These are phyloP conservation scores for Podospora pseudopauciseta DNA, from an alignment of 495 filamentous ascomycete species.

Conservation along the genomic window DNA sequence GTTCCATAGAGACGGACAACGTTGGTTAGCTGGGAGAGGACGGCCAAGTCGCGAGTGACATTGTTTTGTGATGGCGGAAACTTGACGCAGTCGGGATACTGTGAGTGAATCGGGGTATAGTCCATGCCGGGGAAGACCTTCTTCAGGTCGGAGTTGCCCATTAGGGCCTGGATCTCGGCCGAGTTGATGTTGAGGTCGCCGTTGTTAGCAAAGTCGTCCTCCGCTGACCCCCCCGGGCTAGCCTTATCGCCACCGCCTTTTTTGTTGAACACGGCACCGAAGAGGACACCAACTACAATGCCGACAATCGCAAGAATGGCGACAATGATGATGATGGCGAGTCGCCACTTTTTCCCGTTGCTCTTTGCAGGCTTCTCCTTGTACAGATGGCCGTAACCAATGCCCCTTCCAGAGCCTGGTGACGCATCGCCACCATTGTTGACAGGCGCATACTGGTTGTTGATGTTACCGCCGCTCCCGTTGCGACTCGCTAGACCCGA, in stretches of 20 bases:
- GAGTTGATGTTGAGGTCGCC: slow-evolving; percentile 73
- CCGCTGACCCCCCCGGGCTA: slow-evolving; percentile 29
- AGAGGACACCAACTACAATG: slow-evolving; percentile 75
- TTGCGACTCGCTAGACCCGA: slow-evolving; percentile 45
- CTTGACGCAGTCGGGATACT: slow-evolving; percentile 80
- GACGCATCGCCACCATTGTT: slow-evolving; percentile 27
- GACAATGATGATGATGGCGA: slow-evolving; percentile 60
- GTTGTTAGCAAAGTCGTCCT: slow-evolving; percentile 48
- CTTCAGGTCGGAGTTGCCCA: slow-evolving; percentile 77
- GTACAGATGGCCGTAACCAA: slow-evolving; percentile 9
- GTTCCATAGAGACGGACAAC: slow-evolving; percentile 89
- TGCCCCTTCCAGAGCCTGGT: slow-evolving; percentile 20
- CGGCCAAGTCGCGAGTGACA: slow-evolving; percentile 85
- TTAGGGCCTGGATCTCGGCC: slow-evolving; percentile 70
- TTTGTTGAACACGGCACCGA: slow-evolving; percentile 63
- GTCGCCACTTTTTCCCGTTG: slow-evolving; percentile 64
- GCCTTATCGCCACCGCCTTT: slow-evolving; percentile 13
- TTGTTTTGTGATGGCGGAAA: slow-evolving; percentile 88
- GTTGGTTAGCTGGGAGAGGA: slow-evolving; percentile 88
- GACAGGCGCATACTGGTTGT: slow-evolving; percentile 40
- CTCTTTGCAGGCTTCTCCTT: slow-evolving; percentile 53
- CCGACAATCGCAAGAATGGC: slow-evolving; percentile 60
- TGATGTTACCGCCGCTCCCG: slow-evolving; percentile 34
- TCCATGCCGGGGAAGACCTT: slow-evolving; percentile 97
- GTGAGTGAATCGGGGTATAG: slow-evolving; percentile 87